Conservation (phyloP, 148 eudicot genomes). For the Chenopodium berlandieri region DNA sequence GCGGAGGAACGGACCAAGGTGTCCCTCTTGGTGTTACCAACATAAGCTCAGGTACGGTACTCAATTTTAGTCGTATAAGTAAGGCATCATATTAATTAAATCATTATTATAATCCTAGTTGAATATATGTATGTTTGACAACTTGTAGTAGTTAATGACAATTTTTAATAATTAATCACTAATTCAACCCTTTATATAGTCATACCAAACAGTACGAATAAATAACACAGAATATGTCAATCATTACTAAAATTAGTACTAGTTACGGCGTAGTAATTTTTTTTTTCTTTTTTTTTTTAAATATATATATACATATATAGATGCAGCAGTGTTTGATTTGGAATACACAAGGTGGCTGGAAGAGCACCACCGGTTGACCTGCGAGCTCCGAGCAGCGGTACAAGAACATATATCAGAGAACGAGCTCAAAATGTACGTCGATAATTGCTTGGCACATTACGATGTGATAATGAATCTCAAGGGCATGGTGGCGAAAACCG, state of each 20-base stretch:
- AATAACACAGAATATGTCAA: background rate
- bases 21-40: constrained; percentile 53
- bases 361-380: constrained; percentile 77
- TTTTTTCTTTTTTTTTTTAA: no score
- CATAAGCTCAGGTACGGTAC: constrained; percentile 63
- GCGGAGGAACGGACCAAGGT: constrained; percentile 58
- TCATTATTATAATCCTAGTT: constrained; percentile 9
- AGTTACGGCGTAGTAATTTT: no score
- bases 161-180: background rate
- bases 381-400: constrained; percentile 79
- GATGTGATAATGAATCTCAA: constrained; percentile 72
- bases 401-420: constrained; percentile 83
- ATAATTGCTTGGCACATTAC: constrained; percentile 71
- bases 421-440: constrained; percentile 72
- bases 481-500: constrained; percentile 62
- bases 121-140: constrained; percentile 4
- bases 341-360: constrained; percentile 93
- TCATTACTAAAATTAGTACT: background rate
- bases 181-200: constrained; percentile 3
- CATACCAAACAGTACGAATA: constrained; percentile 7
- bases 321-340: constrained; percentile 76
- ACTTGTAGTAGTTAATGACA: background rate
- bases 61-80: constrained; percentile 12
- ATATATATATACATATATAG: constrained; percentile 13
- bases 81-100: background rate